Evolutionary conservation across 495 filamentous ascomycete species (phyloP), one percentile per base, ranked within the genome.

Genomic region (Durotheca rogersii): DNA sequence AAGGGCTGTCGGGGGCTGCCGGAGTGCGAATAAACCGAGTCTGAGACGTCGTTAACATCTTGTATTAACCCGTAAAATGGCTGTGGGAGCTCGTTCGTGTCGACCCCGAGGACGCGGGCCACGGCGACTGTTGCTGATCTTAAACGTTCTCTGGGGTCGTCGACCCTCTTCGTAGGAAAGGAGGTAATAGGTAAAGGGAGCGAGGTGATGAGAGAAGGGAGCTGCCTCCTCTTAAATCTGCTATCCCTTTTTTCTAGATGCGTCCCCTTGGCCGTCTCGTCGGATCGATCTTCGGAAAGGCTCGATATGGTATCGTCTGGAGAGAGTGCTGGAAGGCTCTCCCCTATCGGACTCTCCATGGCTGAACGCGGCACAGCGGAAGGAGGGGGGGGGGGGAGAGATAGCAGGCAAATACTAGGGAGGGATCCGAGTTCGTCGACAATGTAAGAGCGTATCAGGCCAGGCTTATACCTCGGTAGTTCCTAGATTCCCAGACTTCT

Each of bases 61-160:
- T 38, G 41, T 12, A 41, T 27, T 4, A 43, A 15, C 1, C 42
- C 35, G 19, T 58, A 42, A 27, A 50, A 60, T 9, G 53, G 43
- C 4, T 55, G 49, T 7, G 62, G 59, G 6, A 65, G 51, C 31
- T 51, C 40, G 20, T 50, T 63, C 7, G 56, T 51, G 19, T 58
- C 56, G 27, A 66, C 42, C 1, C 60, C 56, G 9, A 62, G 37
- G 39, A 56, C 56, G 32, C 60, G 17, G 7, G 60, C 62, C 20
- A 66, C 60, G n/a, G 36, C 36, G 9, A 15, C 36, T 6, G 36
- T 6, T 5, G 53, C 44, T 18, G 56, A 61, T 34, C 56, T 60
- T 23, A 60, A 36, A 7, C 48, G 31, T 0, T 55, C 40, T 15
- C 33, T 37, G 3, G 47, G 41, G 14, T 46, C 31, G 17, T 41